These are phyloP conservation scores for Eremomyces bilateralis DNA, from an alignment of 495 filamentous ascomycete species.

Conservation along the genomic window DNA sequence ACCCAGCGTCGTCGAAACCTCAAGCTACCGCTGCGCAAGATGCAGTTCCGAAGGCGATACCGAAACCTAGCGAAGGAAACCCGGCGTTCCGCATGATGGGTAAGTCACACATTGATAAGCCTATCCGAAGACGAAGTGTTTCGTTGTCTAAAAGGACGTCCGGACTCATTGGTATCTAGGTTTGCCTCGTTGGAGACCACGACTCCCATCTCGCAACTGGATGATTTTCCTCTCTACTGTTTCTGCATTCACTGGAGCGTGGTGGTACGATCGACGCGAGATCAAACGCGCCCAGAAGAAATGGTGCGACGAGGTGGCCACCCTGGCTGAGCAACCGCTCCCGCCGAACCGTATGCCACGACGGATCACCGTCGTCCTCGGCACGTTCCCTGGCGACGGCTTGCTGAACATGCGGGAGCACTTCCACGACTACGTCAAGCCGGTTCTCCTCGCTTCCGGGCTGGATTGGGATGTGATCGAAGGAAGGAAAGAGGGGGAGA, in stretches of 20 bases:
- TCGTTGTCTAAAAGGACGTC: conserved; percentile 1
- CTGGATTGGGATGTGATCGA: conserved; percentile 92
- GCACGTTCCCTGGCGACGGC: conserved; percentile 69
- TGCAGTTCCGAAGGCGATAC: neutral
- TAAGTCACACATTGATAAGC: neutral
- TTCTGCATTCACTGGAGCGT: conserved; percentile 48
- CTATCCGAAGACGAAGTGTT: neutral
- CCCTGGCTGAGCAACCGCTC: conserved; percentile 58
- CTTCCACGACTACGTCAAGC: conserved; percentile 90
- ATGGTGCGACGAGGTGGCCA: conserved; percentile 75
- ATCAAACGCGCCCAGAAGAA: conserved; percentile 63
- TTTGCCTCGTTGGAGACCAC: conserved; percentile 56
- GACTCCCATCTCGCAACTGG: conserved; percentile 93
- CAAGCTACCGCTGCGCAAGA: neutral
- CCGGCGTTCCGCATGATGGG: neutral
- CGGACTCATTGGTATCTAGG: too few species aligned
- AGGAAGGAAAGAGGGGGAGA: conserved; percentile 69
- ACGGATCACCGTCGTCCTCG: conserved; percentile 67
- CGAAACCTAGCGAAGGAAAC: too few species aligned
- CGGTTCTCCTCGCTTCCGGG: conserved; percentile 69
- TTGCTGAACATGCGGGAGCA: conserved; percentile 67
- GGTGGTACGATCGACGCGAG: conserved; percentile 79
- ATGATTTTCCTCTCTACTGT: conserved; percentile 75
- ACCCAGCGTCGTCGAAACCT: too few species aligned
- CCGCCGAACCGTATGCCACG: conserved; percentile 49